These are phyloP conservation scores for Skeletonema menzelii DNA, from an alignment of 108 stramenopile species.

Conservation along the genomic window DNA sequence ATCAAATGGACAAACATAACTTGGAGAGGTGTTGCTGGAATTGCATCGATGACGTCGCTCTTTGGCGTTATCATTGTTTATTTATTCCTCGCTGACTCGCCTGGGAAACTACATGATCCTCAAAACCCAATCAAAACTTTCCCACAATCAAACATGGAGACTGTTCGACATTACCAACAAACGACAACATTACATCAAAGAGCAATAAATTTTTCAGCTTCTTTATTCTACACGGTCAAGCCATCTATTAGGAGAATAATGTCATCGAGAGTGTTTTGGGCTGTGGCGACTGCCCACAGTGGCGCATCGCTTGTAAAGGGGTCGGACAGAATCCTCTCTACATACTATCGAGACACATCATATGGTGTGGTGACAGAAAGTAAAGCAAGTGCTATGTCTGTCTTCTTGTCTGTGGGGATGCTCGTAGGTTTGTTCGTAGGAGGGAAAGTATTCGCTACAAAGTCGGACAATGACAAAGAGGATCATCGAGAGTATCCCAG, in stretches of 20 bases:
- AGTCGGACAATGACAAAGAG: slow-evolving; percentile 33
- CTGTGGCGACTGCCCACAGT: slow-evolving; percentile 76
- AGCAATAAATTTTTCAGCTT: slow-evolving; percentile 12
- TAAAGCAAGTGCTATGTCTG: slow-evolving; percentile 61
- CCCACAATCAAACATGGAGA: slow-evolving; percentile 9
- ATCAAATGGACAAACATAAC: slow-evolving; percentile 43
- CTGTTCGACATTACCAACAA: slow-evolving; percentile 5
- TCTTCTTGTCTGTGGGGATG: slow-evolving; percentile 72
- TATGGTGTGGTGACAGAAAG: slow-evolving; percentile 57
- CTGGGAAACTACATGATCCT: slow-evolving; percentile 61
- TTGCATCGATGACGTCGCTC: slow-evolving; percentile 57
- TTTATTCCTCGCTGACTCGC: slow-evolving; percentile 65
- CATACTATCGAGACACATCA: slow-evolving; percentile 76
- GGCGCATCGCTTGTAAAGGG: slow-evolving; percentile 72
- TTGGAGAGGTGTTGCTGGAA: slow-evolving; percentile 64
- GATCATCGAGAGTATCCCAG: neutral
- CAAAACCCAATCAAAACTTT: slow-evolving; percentile 69
- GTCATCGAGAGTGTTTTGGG: slow-evolving; percentile 73
- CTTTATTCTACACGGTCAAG: slow-evolving; percentile 28
- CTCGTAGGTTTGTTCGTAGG: slow-evolving; percentile 65
- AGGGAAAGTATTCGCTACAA: slow-evolving; percentile 61
- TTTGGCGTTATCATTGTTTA: slow-evolving; percentile 54
- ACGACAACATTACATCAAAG: slow-evolving; percentile 8
- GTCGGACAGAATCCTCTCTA: slow-evolving; percentile 68
- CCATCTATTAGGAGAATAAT: slow-evolving; percentile 68